Percentiles rank a stretch among this genome's conserved stretches.
Evolutionary conservation across 371 early-diverging fungal species (phyloP).

Genomic region (Mucor velutinosus): DNA sequence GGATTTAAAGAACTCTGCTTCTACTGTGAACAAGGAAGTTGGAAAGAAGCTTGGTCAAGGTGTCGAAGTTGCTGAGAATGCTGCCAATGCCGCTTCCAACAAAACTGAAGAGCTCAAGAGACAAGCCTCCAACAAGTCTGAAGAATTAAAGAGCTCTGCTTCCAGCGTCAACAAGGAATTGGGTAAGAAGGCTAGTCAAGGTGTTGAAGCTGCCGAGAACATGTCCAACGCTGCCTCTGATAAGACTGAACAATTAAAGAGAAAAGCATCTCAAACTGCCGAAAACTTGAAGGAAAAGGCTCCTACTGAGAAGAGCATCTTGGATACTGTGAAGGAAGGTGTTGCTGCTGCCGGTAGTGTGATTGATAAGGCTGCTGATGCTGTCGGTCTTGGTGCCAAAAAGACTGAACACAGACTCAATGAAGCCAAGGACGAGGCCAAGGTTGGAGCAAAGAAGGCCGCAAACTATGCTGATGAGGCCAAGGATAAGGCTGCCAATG

Average conservation of each 20-base stretch:
- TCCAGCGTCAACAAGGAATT: conserved; percentile 3
- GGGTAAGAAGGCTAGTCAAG: conserved; percentile 12
- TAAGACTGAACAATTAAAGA: conserved; percentile 14
- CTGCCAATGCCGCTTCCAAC: conserved; percentile 11
- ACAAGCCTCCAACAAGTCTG: neutral
- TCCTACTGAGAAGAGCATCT: conserved; percentile 18
- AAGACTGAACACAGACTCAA: conserved; percentile 17
- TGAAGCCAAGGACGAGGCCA: conserved; percentile 24
- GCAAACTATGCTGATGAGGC: conserved; percentile 16
- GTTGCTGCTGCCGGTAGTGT: conserved; percentile 19
- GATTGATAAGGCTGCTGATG: conserved; percentile 28
- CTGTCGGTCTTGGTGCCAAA: conserved; percentile 26
- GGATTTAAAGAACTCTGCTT: conserved; percentile 7
- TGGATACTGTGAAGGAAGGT: conserved; percentile 24
- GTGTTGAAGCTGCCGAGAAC: conserved; percentile 17
- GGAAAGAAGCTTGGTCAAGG: conserved; percentile 16
- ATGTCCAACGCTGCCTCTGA: conserved; percentile 4
- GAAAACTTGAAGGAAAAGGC: conserved; percentile 8
- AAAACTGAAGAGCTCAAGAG: conserved; percentile 16
- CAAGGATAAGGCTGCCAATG: conserved; percentile 16
- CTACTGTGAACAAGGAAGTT: conserved; percentile 18
- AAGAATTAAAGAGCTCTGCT: conserved; percentile 8
- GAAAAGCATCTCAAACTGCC: conserved; percentile 5
- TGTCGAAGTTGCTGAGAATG: conserved; percentile 14
- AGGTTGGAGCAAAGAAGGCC: conserved; percentile 16